Percentiles rank a stretch among this genome's conserved stretches.
Conservation (phyloP, 2,329 filamentous ascomycete species). For the Ceratocystis colombiana region DNA sequence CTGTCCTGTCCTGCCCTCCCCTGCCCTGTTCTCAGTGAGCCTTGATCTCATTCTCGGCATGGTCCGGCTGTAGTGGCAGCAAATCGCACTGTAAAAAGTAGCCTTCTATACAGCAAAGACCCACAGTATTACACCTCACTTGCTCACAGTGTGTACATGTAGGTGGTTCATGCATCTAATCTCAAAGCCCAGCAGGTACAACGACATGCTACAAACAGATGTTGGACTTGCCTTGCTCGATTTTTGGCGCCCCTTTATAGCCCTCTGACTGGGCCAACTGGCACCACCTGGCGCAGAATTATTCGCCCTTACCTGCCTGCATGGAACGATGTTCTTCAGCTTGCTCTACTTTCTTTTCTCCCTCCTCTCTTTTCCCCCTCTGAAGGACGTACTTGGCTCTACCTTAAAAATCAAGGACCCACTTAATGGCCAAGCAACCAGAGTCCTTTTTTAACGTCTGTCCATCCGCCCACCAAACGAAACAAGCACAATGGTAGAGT, state of each 20-base stretch:
- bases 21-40: not conserved
- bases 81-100: not conserved
- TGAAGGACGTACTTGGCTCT: not conserved
- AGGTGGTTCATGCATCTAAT: not conserved
- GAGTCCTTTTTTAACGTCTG: constrained; percentile 3
- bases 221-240: not conserved
- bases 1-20: not conserved
- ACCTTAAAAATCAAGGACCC: not conserved
- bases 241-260: not conserved
- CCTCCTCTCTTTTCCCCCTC: not conserved
- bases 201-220: constrained; percentile 13
- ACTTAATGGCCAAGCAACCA: not conserved
- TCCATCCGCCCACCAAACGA: not conserved
- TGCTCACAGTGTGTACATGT: not conserved
- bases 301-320: not conserved
- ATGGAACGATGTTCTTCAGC: not conserved
- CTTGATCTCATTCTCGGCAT: constrained; percentile 14
- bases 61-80: not conserved
- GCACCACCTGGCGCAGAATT: not conserved
- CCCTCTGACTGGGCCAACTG: not conserved
- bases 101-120: not conserved
- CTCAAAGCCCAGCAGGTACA: constrained; percentile 10
- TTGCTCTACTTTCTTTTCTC: not conserved
- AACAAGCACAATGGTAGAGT: not conserved
- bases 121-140: not conserved